Base-by-base conservation (phyloP, 441 rosid genomes). In the Syzygium malaccense region DNA sequence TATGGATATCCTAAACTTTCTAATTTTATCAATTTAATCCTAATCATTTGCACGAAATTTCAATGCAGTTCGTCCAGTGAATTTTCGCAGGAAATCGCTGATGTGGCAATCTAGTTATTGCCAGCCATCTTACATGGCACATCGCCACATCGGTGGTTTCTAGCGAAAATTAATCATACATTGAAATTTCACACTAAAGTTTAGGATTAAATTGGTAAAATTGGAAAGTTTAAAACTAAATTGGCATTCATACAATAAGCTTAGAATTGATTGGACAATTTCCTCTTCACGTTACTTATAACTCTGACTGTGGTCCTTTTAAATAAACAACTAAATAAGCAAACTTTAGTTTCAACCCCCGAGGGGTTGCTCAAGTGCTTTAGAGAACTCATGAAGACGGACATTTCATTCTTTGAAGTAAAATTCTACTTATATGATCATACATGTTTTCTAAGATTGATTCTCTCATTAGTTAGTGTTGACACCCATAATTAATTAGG, bases 1-100 rank as follows among this genome's bases (percentile, higher is more conserved):
- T 20, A 37, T 1, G 1, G 1, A 71, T 41, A 3, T 41, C 10
- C 28, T 11, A 12, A 20, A 37, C 0, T 3, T 75, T 37, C 20
- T 9, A 23, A 75, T 41, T 71, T 23, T 75, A 1, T 1, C 3
- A 20, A 75, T 41, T 75, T 6, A 60, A 3, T 60, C 18, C 13
- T 60, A 60, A 60, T 12, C 17, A 4, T 28, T 60, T 26, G 4
- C 14, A 13, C 8, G 2, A 60, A 28, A 28, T 28, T 28, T 17
- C n/a, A 23, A 75, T 23, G 2, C 41, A 75, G 0, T 41, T 51
- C 0, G 6, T 60, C 45, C 4, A 6, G 2, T 23, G 5, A 41
- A 75, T 75, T 75, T 75, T 68, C 4, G 0, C 8, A 0, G 0
- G 33, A 68, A 66, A 32, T 64, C 4, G 0, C 25, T 32, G 0